Percentiles rank a stretch among this genome's conserved stretches.
Conservation (phyloP, 495 filamentous ascomycete genomes). For the Antarctomyces pellizariae region DNA sequence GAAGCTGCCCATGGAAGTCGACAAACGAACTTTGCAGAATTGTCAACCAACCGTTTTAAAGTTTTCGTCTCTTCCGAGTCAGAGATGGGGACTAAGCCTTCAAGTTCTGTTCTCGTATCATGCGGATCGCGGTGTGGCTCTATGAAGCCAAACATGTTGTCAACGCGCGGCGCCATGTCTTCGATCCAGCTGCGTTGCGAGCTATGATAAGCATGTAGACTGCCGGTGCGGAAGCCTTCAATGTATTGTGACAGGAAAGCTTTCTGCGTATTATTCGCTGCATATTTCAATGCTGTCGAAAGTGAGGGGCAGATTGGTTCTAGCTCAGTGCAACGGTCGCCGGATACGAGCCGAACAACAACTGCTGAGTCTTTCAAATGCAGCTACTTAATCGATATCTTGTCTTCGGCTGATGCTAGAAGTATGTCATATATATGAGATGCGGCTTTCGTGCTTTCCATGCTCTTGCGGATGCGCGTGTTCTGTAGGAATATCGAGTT, state of each 20-base stretch:
- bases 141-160: conserved; percentile 23
- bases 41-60: conserved; percentile 14
- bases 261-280: conserved; percentile 14
- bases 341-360: not conserved
- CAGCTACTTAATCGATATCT: not conserved
- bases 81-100: conserved; percentile 21
- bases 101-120: conserved; percentile 22
- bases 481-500: conserved; percentile 10
- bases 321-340: conserved; percentile 2
- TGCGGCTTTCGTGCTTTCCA: not conserved
- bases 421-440: conserved; percentile 1
- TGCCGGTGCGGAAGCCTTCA: conserved; percentile 17
- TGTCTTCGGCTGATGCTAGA: not conserved
- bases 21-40: conserved; percentile 14
- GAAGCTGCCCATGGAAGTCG: conserved; percentile 16
- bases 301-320: conserved; percentile 2
- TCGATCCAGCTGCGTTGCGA: conserved; percentile 19
- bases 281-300: conserved; percentile 10
- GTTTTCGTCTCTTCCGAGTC: conserved; percentile 17
- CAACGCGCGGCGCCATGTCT: conserved; percentile 18
- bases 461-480: conserved; percentile 9
- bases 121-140: conserved; percentile 25
- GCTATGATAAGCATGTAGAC: conserved; percentile 14
- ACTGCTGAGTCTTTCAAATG: not conserved
- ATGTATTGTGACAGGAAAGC: conserved; percentile 12